A percentile compares a stretch with the other conserved stretches of the same genome.
Evolutionary conservation across 257 asterid genomes (phyloP).

Genomic region (Salvia splendens): DNA sequence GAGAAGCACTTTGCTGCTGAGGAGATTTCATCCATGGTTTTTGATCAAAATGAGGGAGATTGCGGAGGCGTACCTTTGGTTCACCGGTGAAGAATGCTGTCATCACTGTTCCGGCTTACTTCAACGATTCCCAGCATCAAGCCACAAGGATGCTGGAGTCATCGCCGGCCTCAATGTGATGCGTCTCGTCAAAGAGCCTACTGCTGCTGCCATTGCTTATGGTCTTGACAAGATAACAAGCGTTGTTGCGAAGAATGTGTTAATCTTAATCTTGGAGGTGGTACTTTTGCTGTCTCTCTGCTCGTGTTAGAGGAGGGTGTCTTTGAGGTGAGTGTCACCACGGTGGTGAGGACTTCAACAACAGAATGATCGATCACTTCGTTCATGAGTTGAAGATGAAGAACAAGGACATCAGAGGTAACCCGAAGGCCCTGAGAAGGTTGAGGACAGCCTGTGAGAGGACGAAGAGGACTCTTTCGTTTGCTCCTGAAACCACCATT

Average conservation of each 20-base stretch:
- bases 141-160: no score
- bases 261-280: not conserved
- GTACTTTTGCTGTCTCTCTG: constrained; percentile 47
- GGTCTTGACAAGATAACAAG: constrained; percentile 43
- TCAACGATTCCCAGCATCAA: no score
- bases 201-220: constrained; percentile 47
- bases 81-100: no score
- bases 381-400: constrained; percentile 73
- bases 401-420: constrained; percentile 28
- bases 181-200: constrained; percentile 26
- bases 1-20: no score
- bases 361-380: constrained; percentile 65
- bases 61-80: no score
- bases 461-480: constrained; percentile 48
- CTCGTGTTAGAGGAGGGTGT: constrained; percentile 47
- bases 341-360: constrained; percentile 54
- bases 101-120: no score
- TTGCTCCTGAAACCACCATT: constrained; percentile 70
- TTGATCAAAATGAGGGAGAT: no score
- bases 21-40: no score
- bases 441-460: no score
- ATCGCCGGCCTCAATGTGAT: no score
- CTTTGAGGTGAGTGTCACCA: constrained; percentile 53
- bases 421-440: no score
- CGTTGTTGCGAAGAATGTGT: constrained; percentile 39